Conservation (phyloP, 164 flowering plant species). For the Cinnamomum micranthum region DNA sequence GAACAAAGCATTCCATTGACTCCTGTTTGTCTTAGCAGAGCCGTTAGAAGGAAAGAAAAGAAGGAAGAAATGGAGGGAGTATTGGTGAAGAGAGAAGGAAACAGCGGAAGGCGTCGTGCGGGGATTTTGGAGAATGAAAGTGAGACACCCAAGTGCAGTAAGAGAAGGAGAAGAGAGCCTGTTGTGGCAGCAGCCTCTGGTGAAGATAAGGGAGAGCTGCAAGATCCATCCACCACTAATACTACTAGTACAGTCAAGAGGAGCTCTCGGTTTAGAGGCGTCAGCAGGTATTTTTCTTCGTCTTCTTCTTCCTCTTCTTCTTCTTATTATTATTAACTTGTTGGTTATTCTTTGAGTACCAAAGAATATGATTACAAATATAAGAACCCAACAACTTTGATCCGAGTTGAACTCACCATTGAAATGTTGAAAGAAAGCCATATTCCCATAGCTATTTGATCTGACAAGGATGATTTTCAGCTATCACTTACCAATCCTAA, state of each 20-base stretch:
- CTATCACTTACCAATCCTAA: too few species aligned
- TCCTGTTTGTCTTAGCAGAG: not conserved
- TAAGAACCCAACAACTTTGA: too few species aligned
- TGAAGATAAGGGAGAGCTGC: slow-evolving; percentile 2
- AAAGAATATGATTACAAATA: not conserved
- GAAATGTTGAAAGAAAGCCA: too few species aligned
- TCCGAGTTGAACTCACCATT: too few species aligned
- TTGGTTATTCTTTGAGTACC: not conserved
- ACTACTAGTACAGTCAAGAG: slow-evolving; percentile 43
- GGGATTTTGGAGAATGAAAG: slow-evolving; percentile 17
- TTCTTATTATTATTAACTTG: not conserved
- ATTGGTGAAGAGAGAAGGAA: slow-evolving; percentile 27
- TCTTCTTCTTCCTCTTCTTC: not conserved
- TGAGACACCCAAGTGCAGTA: slow-evolving; percentile 22
- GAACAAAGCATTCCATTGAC: not conserved
- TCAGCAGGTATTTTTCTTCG: slow-evolving; percentile 41
- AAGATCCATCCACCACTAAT: slow-evolving; percentile 20
- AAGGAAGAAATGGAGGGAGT: slow-evolving; percentile 22
- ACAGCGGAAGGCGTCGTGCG: slow-evolving; percentile 12
- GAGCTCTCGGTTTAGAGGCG: slow-evolving; percentile 60
- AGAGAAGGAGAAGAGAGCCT: slow-evolving; percentile 38
- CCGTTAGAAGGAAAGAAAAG: not conserved
- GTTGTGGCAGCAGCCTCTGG: not conserved
- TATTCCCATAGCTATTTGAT: too few species aligned
- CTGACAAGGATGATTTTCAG: too few species aligned